Conservation (phyloP, 805 yeast species). For the Diddensiella caesifluorescens region DNA sequence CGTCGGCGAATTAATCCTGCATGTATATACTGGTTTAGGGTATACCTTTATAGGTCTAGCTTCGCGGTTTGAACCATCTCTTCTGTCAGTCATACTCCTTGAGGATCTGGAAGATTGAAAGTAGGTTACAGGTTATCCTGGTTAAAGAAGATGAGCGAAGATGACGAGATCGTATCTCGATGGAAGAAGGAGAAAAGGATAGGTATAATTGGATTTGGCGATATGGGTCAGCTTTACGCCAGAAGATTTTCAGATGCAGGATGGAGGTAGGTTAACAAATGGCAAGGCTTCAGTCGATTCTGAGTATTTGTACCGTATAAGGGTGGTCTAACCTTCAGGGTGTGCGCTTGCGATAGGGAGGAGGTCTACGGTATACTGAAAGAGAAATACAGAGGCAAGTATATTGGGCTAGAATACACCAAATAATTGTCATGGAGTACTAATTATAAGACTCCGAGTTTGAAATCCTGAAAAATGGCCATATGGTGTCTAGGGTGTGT, state of each 20-base stretch:
- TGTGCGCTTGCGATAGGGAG: constrained; percentile 82
- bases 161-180: not conserved
- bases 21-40: no score
- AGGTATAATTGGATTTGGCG: constrained; percentile 95
- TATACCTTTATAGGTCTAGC: no score
- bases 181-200: constrained; percentile 50
- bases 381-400: constrained; percentile 31
- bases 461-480: constrained; percentile 69
- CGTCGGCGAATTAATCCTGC: no score
- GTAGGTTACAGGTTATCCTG: no score
- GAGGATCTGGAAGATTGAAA: no score
- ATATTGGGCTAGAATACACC: not conserved
- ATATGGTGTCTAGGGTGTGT: constrained; percentile 68
- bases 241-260: constrained; percentile 71
- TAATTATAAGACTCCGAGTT: constrained; percentile 47
- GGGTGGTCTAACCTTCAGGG: no score
- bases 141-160: not conserved
- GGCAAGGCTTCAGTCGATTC: no score
- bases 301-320: no score
- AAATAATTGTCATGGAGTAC: constrained; percentile 47
- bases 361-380: constrained; percentile 47
- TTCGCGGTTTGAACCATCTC: no score
- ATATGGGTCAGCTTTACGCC: constrained; percentile 92
- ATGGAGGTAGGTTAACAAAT: constrained; percentile 54
- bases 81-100: no score